Evolutionary conservation across 2,329 filamentous ascomycete species (phyloP), one percentile per base, ranked within the genome.

Genomic region (Monilinia vaccinii-corymbosi): DNA sequence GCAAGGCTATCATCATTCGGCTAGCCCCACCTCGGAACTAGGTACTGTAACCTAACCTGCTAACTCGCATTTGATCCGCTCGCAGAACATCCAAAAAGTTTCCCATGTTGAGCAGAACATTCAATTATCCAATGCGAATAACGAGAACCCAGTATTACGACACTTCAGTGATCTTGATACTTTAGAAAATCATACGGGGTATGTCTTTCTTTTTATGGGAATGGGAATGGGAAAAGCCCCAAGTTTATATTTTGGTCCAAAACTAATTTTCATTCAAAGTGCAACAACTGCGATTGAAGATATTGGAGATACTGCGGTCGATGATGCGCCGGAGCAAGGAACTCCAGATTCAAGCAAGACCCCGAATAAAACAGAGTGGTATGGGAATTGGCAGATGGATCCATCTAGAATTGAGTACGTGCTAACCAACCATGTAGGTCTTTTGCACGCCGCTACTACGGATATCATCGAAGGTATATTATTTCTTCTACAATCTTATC

Each of bases 31-130:
- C 50, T 50, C 49, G 21, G 42, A 31, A 28, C 25, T 28, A 28
- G 25, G 25, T 28, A 28, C 25, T 28, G 25, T 28, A 28, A 28
- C 25, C 25, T 28, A 28, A 28, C 25, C 25, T 28, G 6, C 25
- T 28, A 28, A 28, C 25, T 28, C 25, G 3, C 18, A 44, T 42
- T 31, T 52, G 13, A 56, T 36, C 21, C 21, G 11, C 45, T 28
- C 31, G 31, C 32, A 60, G 58, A 60, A 56, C 58, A 48, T 42
- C 44, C 31, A 60, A 50, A 60, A 60, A 56, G 45, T 56, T 49
- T 34, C 58, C 16, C 52, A 36, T 18, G 25, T 38, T 16, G 23
- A 42, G 40, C 47, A 32, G 40, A 55, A 32, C 40, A 45, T 34
- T 28, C 45, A 36, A 55, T 7, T 21, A 38, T 40, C 34, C 18